Base-by-base conservation (phyloP, 306 rosid species). In the Lathyrus aphaca region DNA sequence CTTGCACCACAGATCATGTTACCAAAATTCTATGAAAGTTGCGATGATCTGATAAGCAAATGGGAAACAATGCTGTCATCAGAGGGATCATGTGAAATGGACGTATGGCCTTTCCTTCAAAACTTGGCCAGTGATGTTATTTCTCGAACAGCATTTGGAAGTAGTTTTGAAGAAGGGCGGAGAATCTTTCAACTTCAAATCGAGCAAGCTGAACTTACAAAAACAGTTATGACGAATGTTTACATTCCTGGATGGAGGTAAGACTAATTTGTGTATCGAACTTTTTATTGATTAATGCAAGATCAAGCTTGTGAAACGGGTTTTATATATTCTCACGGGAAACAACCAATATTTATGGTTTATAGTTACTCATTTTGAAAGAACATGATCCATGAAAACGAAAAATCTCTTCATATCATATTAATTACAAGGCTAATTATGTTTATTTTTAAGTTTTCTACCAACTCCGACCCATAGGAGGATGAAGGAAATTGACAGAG, bases 241-340 rank as follows among this genome's bases (percentile, higher is more conserved):
- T 54, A 53, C 66, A 65, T 86, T 62, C 88, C 88, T 1, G 82
- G 88, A 12, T 75, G 80, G 84, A 79, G 86, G 84, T 79, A 76
- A 44, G 30, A 18, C 23, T 25, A 4, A n/a, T 51, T 18, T 67
- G 5, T 50, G 9, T 44, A 54, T 74, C n/a, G 10, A 0, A 40
- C 16, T 37, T 44, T 39, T 4, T n/a, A n/a, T 40, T 9, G 40
- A 45, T 17, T 7, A 56, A 66, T 18, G 46, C 39, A 42, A 39
- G 49, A 44, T 56, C 14, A 12, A 64, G 25, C 15, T 21, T n/a
- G 25, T 30, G 12, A 57, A 18, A 56, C 4, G 29, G 21, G 15
- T 10, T 27, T 16, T 40, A n/a, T 40, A n/a, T 50, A 30, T 30
- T 30, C 37, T 30, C 37, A 5, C 7, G 1, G 6, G 37, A 30